phyloP scores from a whole-genome alignment of 2,329 filamentous ascomycete genomes.

The Colletotrichum neosansevieriae region DNA sequence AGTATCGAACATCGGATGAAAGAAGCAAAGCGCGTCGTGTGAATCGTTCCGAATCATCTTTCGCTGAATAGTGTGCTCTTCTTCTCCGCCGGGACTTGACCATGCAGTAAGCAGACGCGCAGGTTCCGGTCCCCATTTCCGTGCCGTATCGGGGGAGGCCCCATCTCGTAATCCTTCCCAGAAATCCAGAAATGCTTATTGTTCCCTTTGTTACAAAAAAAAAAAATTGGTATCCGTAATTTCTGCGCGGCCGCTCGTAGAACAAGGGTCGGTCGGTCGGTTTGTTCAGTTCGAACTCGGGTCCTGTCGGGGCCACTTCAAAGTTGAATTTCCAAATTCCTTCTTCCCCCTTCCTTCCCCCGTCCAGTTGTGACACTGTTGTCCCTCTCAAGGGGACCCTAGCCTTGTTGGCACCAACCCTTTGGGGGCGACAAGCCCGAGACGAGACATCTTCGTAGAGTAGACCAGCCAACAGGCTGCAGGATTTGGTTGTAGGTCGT shows the following conservation, averaged over 20 bases:
- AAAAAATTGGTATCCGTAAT: background rate
- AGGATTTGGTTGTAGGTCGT: background rate
- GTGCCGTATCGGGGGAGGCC: background rate
- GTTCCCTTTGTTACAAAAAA: conserved; percentile 24
- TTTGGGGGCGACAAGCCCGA: conserved; percentile 1
- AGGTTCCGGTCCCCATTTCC: too few relatives aligned
- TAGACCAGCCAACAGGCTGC: conserved; percentile 1
- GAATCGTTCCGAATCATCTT: background rate
- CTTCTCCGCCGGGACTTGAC: background rate
- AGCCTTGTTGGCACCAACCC: conserved; percentile 1
- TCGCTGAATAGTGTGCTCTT: background rate
- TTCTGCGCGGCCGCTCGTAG: background rate
- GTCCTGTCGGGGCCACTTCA: too few relatives aligned
- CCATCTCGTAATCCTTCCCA: conserved; percentile 35
- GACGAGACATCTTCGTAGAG: background rate
- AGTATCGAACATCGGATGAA: conserved; percentile 20
- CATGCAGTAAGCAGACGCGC: too few relatives aligned
- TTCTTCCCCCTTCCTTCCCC: background rate
- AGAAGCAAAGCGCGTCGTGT: conserved; percentile 1
- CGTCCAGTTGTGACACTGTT: background rate
- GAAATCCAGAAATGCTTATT: conserved; percentile 27
- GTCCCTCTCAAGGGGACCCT: background rate
- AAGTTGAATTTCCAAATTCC: background rate
- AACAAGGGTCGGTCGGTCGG: too few relatives aligned
- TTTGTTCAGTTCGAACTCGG: too few relatives aligned